These are phyloP conservation scores for Trametes maxima DNA, from an alignment of 768 basidiomycete species.

Conservation along the genomic window DNA sequence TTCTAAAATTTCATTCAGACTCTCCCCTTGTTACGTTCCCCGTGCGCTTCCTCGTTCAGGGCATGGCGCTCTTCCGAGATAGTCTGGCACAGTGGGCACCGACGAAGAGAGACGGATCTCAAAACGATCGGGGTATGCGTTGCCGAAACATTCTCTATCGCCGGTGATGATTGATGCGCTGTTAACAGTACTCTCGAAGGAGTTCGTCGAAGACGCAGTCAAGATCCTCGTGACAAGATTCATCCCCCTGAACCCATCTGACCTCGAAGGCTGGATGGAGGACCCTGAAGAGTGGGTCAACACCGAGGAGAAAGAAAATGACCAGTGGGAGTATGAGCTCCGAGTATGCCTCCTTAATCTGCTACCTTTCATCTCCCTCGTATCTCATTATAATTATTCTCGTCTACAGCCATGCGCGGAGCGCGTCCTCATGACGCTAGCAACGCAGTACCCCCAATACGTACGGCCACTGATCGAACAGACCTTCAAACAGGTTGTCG, in stretches of 20 bases:
- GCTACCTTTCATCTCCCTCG: neutral
- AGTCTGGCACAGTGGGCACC: conserved; percentile 79
- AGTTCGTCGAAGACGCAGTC: conserved; percentile 75
- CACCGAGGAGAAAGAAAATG: conserved; percentile 84
- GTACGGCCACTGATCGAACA: conserved; percentile 66
- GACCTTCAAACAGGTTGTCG: conserved; percentile 60
- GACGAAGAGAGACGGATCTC: conserved; percentile 56
- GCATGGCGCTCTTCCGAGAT: conserved; percentile 85
- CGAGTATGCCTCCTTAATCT: conserved; percentile 54
- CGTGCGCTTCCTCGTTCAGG: conserved; percentile 79
- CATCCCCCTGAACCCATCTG: conserved; percentile 79
- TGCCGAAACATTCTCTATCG: neutral
- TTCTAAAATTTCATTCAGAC: conserved; percentile 45
- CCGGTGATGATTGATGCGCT: conserved; percentile 16
- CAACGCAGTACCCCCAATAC: conserved; percentile 66
- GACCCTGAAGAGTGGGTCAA: conserved; percentile 97
- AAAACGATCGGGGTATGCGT: conserved; percentile 51
- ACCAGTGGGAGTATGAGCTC: conserved; percentile 92
- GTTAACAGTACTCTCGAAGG: conserved; percentile 56
- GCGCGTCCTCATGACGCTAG: conserved; percentile 82
- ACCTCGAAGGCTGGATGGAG: conserved; percentile 80
- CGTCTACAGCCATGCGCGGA: conserved; percentile 84
- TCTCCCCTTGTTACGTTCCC: conserved; percentile 67
- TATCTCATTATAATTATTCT: neutral
- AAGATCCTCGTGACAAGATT: conserved; percentile 79